Conservation (phyloP, 371 early-diverging fungal genomes). For the Rhizopus sp. region DNA sequence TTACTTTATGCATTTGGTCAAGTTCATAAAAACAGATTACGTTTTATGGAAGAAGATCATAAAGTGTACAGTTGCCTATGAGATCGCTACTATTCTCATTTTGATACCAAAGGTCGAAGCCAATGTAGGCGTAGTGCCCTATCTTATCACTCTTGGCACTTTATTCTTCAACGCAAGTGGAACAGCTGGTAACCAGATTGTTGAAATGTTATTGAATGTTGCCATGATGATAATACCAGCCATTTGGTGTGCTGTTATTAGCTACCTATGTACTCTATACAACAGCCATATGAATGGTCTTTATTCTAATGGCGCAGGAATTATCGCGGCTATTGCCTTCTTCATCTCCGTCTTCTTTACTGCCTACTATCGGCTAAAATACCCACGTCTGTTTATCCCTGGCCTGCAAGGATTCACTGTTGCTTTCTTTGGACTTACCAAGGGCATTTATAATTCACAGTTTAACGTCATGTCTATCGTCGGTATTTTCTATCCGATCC, state of each 20-base stretch:
- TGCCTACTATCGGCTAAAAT: slow-evolving; percentile 40
- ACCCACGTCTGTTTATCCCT: slow-evolving; percentile 42
- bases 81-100: slow-evolving; percentile 36
- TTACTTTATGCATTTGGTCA: slow-evolving; percentile 9
- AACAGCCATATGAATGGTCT: slow-evolving; percentile 22
- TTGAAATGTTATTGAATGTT: slow-evolving; percentile 36
- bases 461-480: slow-evolving; percentile 32
- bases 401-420: slow-evolving; percentile 37
- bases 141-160: slow-evolving; percentile 37
- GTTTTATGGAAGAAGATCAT: slow-evolving; percentile 40
- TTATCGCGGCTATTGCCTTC: slow-evolving; percentile 39
- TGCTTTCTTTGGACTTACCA: slow-evolving; percentile 42
- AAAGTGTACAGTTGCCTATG: slow-evolving; percentile 46
- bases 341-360: slow-evolving; percentile 32
- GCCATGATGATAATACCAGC: slow-evolving; percentile 29
- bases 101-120: slow-evolving; percentile 28
- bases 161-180: slow-evolving; percentile 43
- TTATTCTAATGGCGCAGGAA: slow-evolving; percentile 40
- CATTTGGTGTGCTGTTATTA: slow-evolving; percentile 32
- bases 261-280: slow-evolving; percentile 37
- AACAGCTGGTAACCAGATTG: slow-evolving; percentile 40
- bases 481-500: slow-evolving; percentile 33
- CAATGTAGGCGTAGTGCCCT: slow-evolving; percentile 32
- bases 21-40: not conserved
- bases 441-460: slow-evolving; percentile 24